Evolutionary conservation across 345 rosid genomes (phyloP), one percentile per base, ranked within the genome.

Genomic region (Hypericum androsaemum): DNA sequence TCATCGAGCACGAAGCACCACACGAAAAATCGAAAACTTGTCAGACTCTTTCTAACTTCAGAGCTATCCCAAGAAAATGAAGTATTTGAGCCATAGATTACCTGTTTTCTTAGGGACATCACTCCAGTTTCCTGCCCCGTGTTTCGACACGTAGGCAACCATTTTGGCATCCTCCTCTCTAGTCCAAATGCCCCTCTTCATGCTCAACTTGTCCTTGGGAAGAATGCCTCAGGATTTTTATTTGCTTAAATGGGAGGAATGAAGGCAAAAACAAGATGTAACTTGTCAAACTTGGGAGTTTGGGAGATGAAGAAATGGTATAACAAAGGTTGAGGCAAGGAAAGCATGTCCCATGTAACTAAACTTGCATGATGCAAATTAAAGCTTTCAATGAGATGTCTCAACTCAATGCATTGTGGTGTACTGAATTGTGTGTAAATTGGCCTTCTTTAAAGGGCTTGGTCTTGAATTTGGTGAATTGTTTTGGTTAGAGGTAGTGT

Each of bases 151-250:
- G 65, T 74, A 66, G 11, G 80, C 76, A 47, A 70, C 69, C 3
- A 72, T 73, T 70, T 75, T 81, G 16, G 80, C 81, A 64, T 84
- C 94, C 64, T 81, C 88, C 45, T 81, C 94, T 12, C 63, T 63
- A 60, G 70, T 70, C 88, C 94, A 81, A 43, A 64, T 67, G 1
- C 77, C 82, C 39, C 63, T 68, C 42, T 64, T 73, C 36, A 62
- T 64, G 50, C 71, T 74, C 50, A 52, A 40, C 63, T 68, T 73
- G 67, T 71, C 77, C 32, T 22, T 22, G 32, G 4, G 4, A 4
- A 22, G 32, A 4, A 22, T 22, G 32, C 32, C 32, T 22, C 32
- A 22, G 32, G 32, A 22, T 22, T 22, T 22, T 22, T 22, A 22
- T 22, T 22, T 22, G 32, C 32, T 22, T 22, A 22, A 22, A 22